Conservation (phyloP, 495 filamentous ascomycete species). For the Hypoxylon cercidicola region DNA sequence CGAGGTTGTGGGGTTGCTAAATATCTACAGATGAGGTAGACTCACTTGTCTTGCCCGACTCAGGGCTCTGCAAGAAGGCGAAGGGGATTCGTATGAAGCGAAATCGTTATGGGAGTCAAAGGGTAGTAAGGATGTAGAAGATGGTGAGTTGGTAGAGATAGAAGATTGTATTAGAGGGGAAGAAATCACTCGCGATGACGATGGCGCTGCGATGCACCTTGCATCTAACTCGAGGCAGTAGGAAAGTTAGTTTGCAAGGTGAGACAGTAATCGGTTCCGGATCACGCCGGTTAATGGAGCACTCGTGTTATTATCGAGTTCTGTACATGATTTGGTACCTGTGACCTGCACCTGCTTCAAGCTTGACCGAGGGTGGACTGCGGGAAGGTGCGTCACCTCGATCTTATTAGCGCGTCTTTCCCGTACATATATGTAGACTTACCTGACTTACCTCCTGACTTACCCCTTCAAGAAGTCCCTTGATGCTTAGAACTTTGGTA, state of each 20-base stretch:
- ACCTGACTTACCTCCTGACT: too few relatives aligned
- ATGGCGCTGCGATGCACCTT: constrained; percentile 2
- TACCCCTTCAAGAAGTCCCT: not conserved
- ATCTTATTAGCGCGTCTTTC: constrained; percentile 32
- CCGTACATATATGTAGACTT: too few relatives aligned
- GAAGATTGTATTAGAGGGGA: constrained; percentile 2
- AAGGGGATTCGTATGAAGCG: constrained; percentile 2
- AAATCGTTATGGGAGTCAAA: constrained; percentile 7
- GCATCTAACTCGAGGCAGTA: constrained; percentile 10
- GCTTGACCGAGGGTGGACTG: constrained; percentile 12
- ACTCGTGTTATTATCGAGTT: constrained; percentile 1
- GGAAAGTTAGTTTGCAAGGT: constrained; percentile 36
- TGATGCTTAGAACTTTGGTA: constrained; percentile 3
- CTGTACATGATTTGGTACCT: constrained; percentile 13
- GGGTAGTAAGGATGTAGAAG: constrained; percentile 25
- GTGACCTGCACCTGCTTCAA: constrained; percentile 2
- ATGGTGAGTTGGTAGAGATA: not conserved
- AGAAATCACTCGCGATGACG: constrained; percentile 14
- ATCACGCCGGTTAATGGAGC: constrained; percentile 20
- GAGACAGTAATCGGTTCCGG: constrained; percentile 31
- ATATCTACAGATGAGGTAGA: constrained; percentile 4
- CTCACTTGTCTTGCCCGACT: constrained; percentile 2
- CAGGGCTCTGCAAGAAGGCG: constrained; percentile 3
- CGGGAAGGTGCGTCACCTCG: constrained; percentile 26
- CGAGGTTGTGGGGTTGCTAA: constrained; percentile 5